Base-by-base conservation (phyloP, 2,329 filamentous ascomycete genomes). In the Phyllosticta citribraziliensis region DNA sequence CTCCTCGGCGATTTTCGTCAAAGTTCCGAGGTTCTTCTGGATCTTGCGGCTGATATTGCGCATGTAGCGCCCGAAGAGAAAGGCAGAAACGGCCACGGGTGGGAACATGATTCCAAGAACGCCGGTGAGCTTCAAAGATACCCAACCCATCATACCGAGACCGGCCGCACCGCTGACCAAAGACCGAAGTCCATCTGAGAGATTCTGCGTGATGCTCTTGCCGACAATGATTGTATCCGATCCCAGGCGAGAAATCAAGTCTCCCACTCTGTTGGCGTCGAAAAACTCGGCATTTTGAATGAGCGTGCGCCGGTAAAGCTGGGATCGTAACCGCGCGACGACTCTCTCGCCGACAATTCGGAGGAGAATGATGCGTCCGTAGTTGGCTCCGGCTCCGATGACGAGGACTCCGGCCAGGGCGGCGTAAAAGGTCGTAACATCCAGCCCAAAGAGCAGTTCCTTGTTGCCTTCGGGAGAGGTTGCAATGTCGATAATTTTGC, bases 271-370 rank as follows among this genome's bases (percentile, higher is more conserved):
- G 76, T 99, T 99, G 50, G 94, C 94, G 72, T 99, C 94, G 70
- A 99, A 99, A 78, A 99, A 99, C 70, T 97, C 94, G 62, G 94
- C 94, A 73, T 99, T 94, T 73, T 99, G 94, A n/a, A 94, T 83
- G 68, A 95, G 96, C 0, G 94, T 99, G 65, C 88, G 85, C 66
- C 91, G 85, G 77, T 96, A 99, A 3, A 99, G 84, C 70, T 91
- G 88, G 17, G 92, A 93, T 63, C 94, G 85, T 60, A 99, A 81
- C 67, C 93, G 85, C 11, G 93, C 88, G 59, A 99, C 94, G 62
- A 99, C 94, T 52, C 94, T 84, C 75, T 99, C 94, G 65, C 94
- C 95, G 8, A 99, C 90, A 64, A 97, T 94, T 25, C 94, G 86
- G 22, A 99, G 82, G 59, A 97, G 87, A 62, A 97, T 88, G 68